Base-by-base conservation (phyloP, 805 yeast genomes). In the Candida ortonii region DNA sequence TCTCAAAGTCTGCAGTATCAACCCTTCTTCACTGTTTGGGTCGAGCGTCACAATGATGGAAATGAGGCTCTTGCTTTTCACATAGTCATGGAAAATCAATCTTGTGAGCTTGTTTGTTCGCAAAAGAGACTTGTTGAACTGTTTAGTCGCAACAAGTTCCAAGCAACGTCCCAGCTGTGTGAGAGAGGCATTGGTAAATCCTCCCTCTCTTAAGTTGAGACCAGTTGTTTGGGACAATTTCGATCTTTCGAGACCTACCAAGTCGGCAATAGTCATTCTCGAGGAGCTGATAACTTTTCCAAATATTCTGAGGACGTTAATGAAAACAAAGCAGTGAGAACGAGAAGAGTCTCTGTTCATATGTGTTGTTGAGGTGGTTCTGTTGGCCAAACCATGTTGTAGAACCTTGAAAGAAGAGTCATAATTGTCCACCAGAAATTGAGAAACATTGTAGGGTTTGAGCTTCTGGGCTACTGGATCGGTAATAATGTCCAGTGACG, bases 161-260 rank as follows among this genome's bases (percentile, higher is more conserved):
- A 76, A 49, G 28, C 75, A 65, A 34, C 73, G 65, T 6, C 79
- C 78, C 7, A 76, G 53, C 38, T 71, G 70, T 40, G 74, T 66
- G 33, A 73, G 53, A 7, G 76, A 68, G 25, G 64, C 64, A 45
- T 74, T 73, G 13, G 73, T 70, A 32, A 67, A 63, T 31, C 70
- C 64, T 12, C 74, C 71, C 41, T 74, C 79, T 29, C 55, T 61
- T 28, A 70, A 55, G 15, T 67, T 61, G n/a, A 57, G 49, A 4
- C 76, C 76, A 7, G 57, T 55, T 0, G 76, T 68, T 34, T 61
- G 62, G 1, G 78, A 68, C 9, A 57, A 41, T 38, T 68, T 70
- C 7, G 71, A 60, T 45, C 78, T 60, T 50, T 75, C 79, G 7
- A 74, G 61, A 1, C 79, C 58, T 2, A 79, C 77, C 13, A 76